Evolutionary conservation across 176 grass and related monocot species (phyloP).

Genomic region (Metroxylon sagu): DNA sequence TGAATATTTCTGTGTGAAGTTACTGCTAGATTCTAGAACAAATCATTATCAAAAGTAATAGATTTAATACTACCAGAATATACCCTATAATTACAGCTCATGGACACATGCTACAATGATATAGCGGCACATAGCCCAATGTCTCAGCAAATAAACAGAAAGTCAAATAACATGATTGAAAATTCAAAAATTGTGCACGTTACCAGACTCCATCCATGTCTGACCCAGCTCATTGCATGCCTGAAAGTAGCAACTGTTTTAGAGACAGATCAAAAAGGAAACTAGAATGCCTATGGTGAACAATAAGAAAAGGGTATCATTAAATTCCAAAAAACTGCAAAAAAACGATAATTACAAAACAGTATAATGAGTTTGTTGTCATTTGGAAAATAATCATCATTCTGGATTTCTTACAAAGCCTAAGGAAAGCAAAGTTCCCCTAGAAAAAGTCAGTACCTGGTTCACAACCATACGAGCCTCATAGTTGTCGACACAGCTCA

Average conservation of each 20-base stretch:
- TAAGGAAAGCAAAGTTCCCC: neutral
- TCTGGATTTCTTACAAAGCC: neutral
- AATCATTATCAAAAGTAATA: too few relatives aligned
- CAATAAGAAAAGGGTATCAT: too few relatives aligned
- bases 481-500: conserved; percentile 98
- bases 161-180: conserved; percentile 3
- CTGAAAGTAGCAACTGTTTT: conserved; percentile 21
- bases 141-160: neutral
- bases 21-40: too few relatives aligned
- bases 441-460: conserved; percentile 36
- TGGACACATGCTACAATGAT: too few relatives aligned
- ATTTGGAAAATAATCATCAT: conserved; percentile 3
- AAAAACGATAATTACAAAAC: neutral
- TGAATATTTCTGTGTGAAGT: too few relatives aligned
- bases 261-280: too few relatives aligned
- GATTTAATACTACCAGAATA: too few relatives aligned
- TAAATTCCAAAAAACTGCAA: too few relatives aligned
- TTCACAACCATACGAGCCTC: conserved; percentile 98
- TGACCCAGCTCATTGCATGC: conserved; percentile 94
- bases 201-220: conserved; percentile 99
- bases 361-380: conserved; percentile 1
- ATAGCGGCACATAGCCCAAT: too few relatives aligned
- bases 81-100: too few relatives aligned
- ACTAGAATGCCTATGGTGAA: too few relatives aligned
- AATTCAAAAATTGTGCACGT: neutral